Conservation (phyloP, 2,329 filamentous ascomycete genomes). For the Aspergillus flavus region DNA sequence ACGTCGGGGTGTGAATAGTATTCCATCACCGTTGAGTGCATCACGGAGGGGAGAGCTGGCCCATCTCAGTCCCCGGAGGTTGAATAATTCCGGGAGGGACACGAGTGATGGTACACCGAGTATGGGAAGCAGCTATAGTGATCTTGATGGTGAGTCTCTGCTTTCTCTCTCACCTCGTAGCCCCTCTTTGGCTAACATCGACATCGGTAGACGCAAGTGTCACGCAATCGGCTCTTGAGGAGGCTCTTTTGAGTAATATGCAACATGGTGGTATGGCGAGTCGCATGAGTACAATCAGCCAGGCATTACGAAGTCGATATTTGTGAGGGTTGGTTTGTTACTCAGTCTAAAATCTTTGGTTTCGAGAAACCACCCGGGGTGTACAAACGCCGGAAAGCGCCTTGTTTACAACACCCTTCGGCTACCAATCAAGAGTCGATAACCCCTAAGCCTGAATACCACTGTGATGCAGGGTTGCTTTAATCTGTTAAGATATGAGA, state of each 20-base stretch:
- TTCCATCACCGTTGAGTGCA: slow-evolving; percentile 38
- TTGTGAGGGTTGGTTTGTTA: slow-evolving; percentile 27
- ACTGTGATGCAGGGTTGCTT: neutral
- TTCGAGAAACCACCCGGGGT: neutral
- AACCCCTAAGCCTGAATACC: neutral
- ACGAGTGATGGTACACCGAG: slow-evolving; percentile 60
- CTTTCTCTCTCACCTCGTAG: neutral
- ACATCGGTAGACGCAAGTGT: slow-evolving; percentile 58
- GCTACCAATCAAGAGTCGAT: neutral
- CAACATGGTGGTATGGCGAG: slow-evolving; percentile 56
- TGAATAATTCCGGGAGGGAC: slow-evolving; percentile 39
- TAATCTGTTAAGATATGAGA: neutral
- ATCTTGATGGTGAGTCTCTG: slow-evolving; percentile 58
- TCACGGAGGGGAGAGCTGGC: slow-evolving; percentile 53
- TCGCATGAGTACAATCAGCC: slow-evolving; percentile 55
- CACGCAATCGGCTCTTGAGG: slow-evolving; percentile 66
- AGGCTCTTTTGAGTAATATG: slow-evolving; percentile 65
- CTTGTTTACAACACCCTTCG: neutral
- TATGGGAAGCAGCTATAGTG: slow-evolving; percentile 68
- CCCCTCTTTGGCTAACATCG: slow-evolving; percentile 7
- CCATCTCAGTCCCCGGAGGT: slow-evolving; percentile 50
- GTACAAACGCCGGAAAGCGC: too few species aligned
- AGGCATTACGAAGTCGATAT: slow-evolving; percentile 57
- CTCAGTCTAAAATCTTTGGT: neutral
- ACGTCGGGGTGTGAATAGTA: slow-evolving; percentile 16